Base-by-base conservation (phyloP, 805 yeast species). In the Kuraishia molischiana region DNA sequence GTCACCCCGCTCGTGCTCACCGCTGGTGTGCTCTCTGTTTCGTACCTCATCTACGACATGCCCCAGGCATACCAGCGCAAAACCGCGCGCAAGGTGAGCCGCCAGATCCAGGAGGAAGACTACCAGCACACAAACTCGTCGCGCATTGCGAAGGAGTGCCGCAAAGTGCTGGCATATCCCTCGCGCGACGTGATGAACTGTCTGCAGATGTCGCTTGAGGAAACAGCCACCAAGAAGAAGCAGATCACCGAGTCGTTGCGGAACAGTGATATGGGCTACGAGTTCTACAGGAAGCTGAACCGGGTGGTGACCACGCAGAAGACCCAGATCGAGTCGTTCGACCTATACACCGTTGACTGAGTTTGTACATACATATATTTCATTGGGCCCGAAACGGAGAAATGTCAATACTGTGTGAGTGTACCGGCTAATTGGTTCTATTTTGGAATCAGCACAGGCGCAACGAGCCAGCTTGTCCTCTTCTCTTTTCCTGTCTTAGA, bases 61-160 rank as follows among this genome's bases (percentile, higher is more conserved):
- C 97, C 97, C 2, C 74, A 81, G 48, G 95, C 97, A 0, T 76
- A 85, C 48, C 94, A 95, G 15, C 67, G 86, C 46, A 87, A 87
- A 41, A 70, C 86, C 41, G 86, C 92, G 0, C 66, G 69, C 35
- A 85, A 83, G 56, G 72, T 90, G 46, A 73, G 72, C 44, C 52
- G 52, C 5, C 82, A 80, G 49, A 64, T 92, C 24, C 66, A 66
- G 31, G 73, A 71, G 13, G 58, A 77, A 47, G 96, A 89, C 42
- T 92, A 87, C 50, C 77, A 84, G 10, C 92, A 83, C 47, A 49
- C 66, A 33, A 90, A 89, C 53, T 77, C 95, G 1, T 72, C 69
- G 35, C 69, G 98, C 42, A 73, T 92, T 5, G 68, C 95, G 0
- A 77, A 74, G 46, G 97, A 90, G 53, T 84, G 86, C 41, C 68